A percentile compares a stretch with the other conserved stretches of the same genome.
phyloP scores from a whole-genome alignment of 108 stramenopile genomes.

The Cylindrotheca fusiformis region DNA sequence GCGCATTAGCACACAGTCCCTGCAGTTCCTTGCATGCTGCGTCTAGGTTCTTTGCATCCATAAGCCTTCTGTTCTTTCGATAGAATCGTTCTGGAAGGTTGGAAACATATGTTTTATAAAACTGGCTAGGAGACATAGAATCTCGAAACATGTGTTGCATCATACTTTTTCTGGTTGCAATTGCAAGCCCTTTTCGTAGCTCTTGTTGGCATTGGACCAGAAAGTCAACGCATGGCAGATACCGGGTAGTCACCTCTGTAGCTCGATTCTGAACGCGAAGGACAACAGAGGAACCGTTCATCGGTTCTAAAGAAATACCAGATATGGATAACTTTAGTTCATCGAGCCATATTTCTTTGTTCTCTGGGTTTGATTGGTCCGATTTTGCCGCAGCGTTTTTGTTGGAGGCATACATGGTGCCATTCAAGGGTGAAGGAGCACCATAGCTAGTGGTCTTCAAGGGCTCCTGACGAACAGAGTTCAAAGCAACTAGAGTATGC shows the following conservation, averaged over 20 bases:
- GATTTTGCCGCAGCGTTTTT: slow-evolving; percentile 1
- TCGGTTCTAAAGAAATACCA: slow-evolving; percentile 59
- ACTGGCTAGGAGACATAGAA: slow-evolving; percentile 67
- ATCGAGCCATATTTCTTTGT: slow-evolving; percentile 30
- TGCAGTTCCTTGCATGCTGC: slow-evolving; percentile 53
- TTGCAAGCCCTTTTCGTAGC: slow-evolving; percentile 65
- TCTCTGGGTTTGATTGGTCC: background rate
- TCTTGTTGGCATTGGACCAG: slow-evolving; percentile 88
- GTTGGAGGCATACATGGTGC: background rate
- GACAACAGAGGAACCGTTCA: slow-evolving; percentile 60
- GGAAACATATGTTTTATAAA: slow-evolving; percentile 55
- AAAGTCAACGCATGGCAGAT: slow-evolving; percentile 84
- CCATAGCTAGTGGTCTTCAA: background rate
- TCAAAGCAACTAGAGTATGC: background rate
- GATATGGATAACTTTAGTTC: slow-evolving; percentile 30
- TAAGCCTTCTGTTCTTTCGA: slow-evolving; percentile 49
- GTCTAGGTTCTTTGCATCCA: slow-evolving; percentile 44
- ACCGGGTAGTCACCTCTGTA: slow-evolving; percentile 68
- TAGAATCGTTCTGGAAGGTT: slow-evolving; percentile 64
- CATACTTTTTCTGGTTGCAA: slow-evolving; percentile 41
- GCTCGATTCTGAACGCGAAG: slow-evolving; percentile 44
- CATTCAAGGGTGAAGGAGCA: background rate
- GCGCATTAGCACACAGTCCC: slow-evolving; percentile 51
- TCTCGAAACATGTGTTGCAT: slow-evolving; percentile 30
- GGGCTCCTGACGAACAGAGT: slow-evolving; percentile 1